Conservation (phyloP, 2,329 filamentous ascomycete genomes). For the Sporothrix schenckii region DNA sequence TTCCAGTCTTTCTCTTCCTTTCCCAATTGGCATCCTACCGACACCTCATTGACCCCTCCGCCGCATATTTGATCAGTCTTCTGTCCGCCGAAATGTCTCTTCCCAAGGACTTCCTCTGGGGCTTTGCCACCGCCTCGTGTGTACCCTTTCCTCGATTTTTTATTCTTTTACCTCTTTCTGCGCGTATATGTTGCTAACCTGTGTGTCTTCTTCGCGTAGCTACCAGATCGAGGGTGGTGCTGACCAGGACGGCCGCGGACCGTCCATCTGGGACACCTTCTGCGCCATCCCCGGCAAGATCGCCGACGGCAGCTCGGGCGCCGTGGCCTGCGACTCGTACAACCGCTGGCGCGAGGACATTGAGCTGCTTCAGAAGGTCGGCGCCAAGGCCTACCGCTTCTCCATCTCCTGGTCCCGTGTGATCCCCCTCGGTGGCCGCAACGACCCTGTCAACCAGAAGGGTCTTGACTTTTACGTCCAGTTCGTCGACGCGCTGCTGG, state of each 20-base stretch:
- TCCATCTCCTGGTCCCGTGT: constrained; percentile 84
- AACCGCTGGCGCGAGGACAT: constrained; percentile 78
- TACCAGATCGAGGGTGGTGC: constrained; percentile 85
- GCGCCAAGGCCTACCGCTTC: constrained; percentile 78
- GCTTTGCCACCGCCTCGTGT: constrained; percentile 76
- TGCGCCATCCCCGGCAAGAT: constrained; percentile 80
- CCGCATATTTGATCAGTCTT: background rate
- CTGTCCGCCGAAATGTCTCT: constrained; percentile 54
- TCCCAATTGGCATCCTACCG: background rate
- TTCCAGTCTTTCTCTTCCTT: background rate
- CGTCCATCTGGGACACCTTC: constrained; percentile 91
- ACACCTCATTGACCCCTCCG: background rate
- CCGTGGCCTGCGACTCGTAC: constrained; percentile 84
- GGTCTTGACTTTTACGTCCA: constrained; percentile 78
- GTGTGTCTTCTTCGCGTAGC: constrained; percentile 50
- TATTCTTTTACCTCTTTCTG: background rate
- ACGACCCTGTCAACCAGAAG: constrained; percentile 77
- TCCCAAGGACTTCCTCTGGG: constrained; percentile 74
- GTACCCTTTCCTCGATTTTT: constrained; percentile 39
- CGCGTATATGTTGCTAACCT: background rate
- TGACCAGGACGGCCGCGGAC: constrained; percentile 74
- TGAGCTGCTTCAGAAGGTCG: constrained; percentile 71
- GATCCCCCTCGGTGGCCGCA: constrained; percentile 80
- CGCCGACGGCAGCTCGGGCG: constrained; percentile 73
- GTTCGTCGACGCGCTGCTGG: constrained; percentile 76